Percentiles rank a stretch among this genome's conserved stretches.
Conservation (phyloP, 2,329 filamentous ascomycete genomes). For the Emmonsiellopsis sp. region DNA sequence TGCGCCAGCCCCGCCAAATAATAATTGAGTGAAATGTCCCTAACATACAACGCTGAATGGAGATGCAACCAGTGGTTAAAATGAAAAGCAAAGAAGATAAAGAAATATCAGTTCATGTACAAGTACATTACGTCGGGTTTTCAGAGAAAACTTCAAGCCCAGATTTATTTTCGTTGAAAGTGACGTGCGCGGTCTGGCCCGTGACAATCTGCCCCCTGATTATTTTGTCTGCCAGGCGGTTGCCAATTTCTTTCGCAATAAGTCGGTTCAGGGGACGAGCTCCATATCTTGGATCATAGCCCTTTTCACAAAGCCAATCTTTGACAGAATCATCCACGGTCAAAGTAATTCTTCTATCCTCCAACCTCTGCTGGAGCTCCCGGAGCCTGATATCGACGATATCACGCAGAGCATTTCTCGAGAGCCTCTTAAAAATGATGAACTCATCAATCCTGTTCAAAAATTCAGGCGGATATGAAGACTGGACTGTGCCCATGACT, state of each 20-base stretch:
- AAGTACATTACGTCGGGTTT: slow-evolving; percentile 4
- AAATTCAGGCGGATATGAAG: slow-evolving; percentile 78
- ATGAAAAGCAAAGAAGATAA: not conserved
- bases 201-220: slow-evolving; percentile 73
- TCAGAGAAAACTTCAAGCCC: slow-evolving; percentile 44
- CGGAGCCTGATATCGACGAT: slow-evolving; percentile 87
- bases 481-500: slow-evolving; percentile 79
- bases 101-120: not conserved
- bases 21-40: not conserved
- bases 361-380: slow-evolving; percentile 73
- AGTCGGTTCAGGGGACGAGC: slow-evolving; percentile 84
- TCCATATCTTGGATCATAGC: slow-evolving; percentile 86
- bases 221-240: slow-evolving; percentile 80
- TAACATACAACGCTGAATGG: not conserved
- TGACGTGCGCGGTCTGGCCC: slow-evolving; percentile 64
- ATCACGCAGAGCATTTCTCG: slow-evolving; percentile 66
- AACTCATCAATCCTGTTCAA: slow-evolving; percentile 95
- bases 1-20: not conserved
- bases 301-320: slow-evolving; percentile 77
- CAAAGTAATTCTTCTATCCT: slow-evolving; percentile 75
- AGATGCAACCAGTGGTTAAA: not conserved
- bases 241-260: slow-evolving; percentile 82
- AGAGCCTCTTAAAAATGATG: slow-evolving; percentile 87
- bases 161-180: slow-evolving; percentile 52
- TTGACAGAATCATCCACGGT: slow-evolving; percentile 62